Conservation (phyloP, 345 rosid species). For the Pugionium cornutum region DNA sequence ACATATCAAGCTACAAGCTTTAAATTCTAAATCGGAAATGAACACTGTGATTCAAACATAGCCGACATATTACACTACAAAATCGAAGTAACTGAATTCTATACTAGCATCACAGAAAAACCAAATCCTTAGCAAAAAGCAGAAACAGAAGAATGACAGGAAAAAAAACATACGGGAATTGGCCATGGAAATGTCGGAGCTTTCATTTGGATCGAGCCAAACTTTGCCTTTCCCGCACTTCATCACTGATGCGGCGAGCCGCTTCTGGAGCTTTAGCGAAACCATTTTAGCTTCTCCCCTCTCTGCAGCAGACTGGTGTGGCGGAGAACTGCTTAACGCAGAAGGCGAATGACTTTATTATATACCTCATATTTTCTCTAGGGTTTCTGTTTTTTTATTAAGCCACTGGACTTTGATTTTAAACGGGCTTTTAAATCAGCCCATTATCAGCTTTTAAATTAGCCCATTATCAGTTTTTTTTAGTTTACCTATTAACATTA, state of each 20-base stretch:
- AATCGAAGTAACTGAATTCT: neutral
- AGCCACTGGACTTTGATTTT: constrained; percentile 1
- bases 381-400: constrained; percentile 28
- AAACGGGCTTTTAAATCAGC: neutral
- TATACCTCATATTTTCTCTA: neutral
- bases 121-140: neutral
- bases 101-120: neutral
- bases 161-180: constrained; percentile 34
- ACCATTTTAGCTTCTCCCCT: constrained; percentile 37
- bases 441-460: too few species aligned
- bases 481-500: too few species aligned
- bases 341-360: constrained; percentile 10
- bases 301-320: constrained; percentile 28
- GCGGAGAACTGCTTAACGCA: constrained; percentile 21
- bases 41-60: neutral
- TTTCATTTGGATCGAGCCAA: constrained; percentile 45
- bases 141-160: neutral
- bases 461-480: too few species aligned
- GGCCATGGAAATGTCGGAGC: constrained; percentile 43
- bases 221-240: constrained; percentile 46
- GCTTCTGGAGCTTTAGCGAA: constrained; percentile 42
- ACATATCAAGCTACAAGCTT: neutral
- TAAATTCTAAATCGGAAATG: constrained; percentile 8
- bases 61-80: neutral
- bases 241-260: constrained; percentile 44